Base-by-base conservation (phyloP, 2,329 filamentous ascomycete species). In the Fusarium setosum region DNA sequence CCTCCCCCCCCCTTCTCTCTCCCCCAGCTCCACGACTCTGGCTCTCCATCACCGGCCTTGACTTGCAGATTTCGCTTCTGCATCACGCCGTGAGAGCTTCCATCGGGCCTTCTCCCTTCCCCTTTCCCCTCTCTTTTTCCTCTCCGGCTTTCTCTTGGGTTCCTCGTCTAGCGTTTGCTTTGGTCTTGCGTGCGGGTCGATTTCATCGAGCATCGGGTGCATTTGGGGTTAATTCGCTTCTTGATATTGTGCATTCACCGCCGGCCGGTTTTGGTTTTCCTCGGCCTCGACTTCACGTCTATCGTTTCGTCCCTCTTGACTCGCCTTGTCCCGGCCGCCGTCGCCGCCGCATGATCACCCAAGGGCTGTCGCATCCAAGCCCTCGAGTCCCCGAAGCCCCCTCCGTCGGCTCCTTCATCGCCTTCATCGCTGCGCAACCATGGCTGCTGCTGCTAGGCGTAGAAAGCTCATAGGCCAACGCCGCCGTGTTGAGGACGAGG, bases 401-500 rank as follows among this genome's bases (percentile, higher is more conserved):
- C 65, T 74, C 71, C 65, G 70, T 71, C 72, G 61, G 68, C 68
- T 69, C 65, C 68, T 70, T 61, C 61, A 64, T 72, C 70, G 65
- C 70, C 68, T 69, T 67, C 51, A 65, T 67, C 67, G 61, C 59
- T 62, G 62, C 64, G 67, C 65, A 72, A 72, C 44, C 67, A 79
- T 78, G 76, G 74, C 77, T 74, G 77, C 63, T 68, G 73, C 67
- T 60, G 76, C 84, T 73, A 85, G 87, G 74, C 86, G 88, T 77
- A 89, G 86, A 80, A 90, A 88, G 79, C 77, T 88, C 71, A 86
- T 91, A 77, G 88, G 88, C 75, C 87, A 87, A 70, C 87, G 90
- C 73, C 88, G 90, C 75, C 87, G 89, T 70, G 84, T 88, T 68
- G 88, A 89, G 77, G 89, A 92, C 72, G 90, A 92, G 75, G 89